phyloP scores from a whole-genome alignment of 768 basidiomycete species.

The Boletales sp. region DNA sequence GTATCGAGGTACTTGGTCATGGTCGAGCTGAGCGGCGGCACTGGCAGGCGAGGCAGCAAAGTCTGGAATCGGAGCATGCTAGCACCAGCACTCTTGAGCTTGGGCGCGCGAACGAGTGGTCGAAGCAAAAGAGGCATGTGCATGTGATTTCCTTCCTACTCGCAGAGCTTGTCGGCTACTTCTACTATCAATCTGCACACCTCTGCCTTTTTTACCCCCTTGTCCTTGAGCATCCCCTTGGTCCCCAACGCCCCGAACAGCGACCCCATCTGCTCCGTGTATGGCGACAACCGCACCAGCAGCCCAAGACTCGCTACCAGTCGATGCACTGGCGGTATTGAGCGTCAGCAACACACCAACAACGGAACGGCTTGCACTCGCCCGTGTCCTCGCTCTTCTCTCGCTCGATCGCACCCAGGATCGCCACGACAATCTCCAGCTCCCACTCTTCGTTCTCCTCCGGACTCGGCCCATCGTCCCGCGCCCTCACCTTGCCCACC shows the following conservation, averaged over 20 bases:
- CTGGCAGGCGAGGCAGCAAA: conserved; percentile 73
- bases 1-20: conserved; percentile 86
- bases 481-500: conserved; percentile 39
- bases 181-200: conserved; percentile 63
- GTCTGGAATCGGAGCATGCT: conserved; percentile 70
- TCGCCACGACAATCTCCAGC: conserved; percentile 75
- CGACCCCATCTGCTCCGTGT: conserved; percentile 50
- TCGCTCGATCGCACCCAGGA: conserved; percentile 73
- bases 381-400: conserved; percentile 82
- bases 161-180: conserved; percentile 45
- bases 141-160: conserved; percentile 12
- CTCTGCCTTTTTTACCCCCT: conserved; percentile 60
- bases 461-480: conserved; percentile 33
- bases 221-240: conserved; percentile 51
- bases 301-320: conserved; percentile 76
- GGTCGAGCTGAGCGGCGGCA: conserved; percentile 81
- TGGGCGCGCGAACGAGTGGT: too few species aligned
- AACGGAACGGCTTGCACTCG: conserved; percentile 36
- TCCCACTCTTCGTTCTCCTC: conserved; percentile 79
- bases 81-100: too few species aligned
- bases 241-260: conserved; percentile 73
- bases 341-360: background rate
- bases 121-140: too few species aligned
- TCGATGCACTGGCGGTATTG: conserved; percentile 63
- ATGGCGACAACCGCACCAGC: conserved; percentile 72